Base-by-base conservation (phyloP, 495 filamentous ascomycete species). In the Friedmanniomyces simplex region DNA sequence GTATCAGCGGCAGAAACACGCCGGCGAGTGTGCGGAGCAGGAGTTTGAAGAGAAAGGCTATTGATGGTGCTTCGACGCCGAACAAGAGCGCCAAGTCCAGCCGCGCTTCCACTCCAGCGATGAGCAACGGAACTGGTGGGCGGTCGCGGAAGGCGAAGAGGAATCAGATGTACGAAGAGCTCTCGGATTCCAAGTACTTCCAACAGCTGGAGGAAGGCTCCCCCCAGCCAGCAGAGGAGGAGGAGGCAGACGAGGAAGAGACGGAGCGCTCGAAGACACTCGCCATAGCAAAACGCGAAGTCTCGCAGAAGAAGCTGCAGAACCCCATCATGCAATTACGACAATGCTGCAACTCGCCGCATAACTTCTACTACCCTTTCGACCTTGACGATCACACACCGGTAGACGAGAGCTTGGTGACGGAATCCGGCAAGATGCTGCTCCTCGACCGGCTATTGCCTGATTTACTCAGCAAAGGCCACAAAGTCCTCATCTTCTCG, bases 331-430 rank as follows among this genome's bases (percentile, higher is more conserved):
- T 96, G 79, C 93, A 98, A 70, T 82, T 96, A 13, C 87, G 93
- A 6, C 81, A 95, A 1, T 86, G 85, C 45, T 97, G 94, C 72
- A 94, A 98, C 70, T 85, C 80, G 1, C 93, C 93, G 0, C 91
- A 96, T 71, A 91, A 96, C 64, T 97, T 98, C 73, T 96, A 91
- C 73, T 93, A 89, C 74, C 93, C 93, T 0, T 98, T 89, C 59
- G 61, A 68, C 21, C 45, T 69, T 2, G 72, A 67, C 45, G 64
- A 74, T 21, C 72, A 76, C 25, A 62, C 66, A 18, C 63, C 68
- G 0, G 73, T 85, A 0, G 89, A 97, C 66, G 85, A 91, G 64
- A 82, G 76, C 30, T 79, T 97, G 13, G 80, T 96, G 52, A 89
- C 85, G 0, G 79, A 84, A 1, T 95, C 89, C 0, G 93, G 91